These are phyloP conservation scores for Verticillium klebahnii DNA, from an alignment of 2,329 filamentous ascomycete species.

Conservation along the genomic window DNA sequence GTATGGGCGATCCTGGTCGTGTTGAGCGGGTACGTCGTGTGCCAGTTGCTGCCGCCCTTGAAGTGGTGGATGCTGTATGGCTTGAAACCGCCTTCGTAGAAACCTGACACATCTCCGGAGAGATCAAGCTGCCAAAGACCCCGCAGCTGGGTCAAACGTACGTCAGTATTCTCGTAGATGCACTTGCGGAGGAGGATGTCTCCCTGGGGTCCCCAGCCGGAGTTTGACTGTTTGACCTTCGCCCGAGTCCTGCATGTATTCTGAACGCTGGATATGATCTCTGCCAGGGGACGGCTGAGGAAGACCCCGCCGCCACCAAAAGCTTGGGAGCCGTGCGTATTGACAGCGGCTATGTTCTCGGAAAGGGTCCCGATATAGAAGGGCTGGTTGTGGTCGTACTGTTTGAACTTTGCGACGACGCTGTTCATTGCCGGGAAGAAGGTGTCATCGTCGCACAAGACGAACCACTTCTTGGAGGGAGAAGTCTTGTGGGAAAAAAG, in stretches of 20 bases:
- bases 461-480: conserved; percentile 43
- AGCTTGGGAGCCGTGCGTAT: conserved; percentile 51
- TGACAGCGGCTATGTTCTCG: conserved; percentile 48
- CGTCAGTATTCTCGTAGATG: conserved; percentile 24
- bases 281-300: conserved; percentile 29
- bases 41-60: conserved; percentile 17
- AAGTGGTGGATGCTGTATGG: conserved; percentile 36
- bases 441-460: conserved; percentile 53
- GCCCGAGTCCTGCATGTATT: conserved; percentile 31
- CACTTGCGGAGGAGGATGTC: conserved; percentile 36
- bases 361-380: conserved; percentile 53
- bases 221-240: conserved; percentile 12
- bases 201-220: conserved; percentile 27
- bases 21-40: conserved; percentile 25
- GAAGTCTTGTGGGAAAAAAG: conserved; percentile 40
- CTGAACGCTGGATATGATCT: conserved; percentile 27
- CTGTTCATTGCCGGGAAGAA: conserved; percentile 54
- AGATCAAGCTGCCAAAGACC: conserved; percentile 20
- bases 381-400: conserved; percentile 42
- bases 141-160: conserved; percentile 33
- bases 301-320: conserved; percentile 44
- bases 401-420: conserved; percentile 40
- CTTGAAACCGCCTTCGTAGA: conserved; percentile 32
- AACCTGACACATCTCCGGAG: conserved; percentile 40
- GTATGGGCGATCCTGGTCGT: conserved; percentile 32